Base-by-base conservation (phyloP, 2,329 filamentous ascomycete genomes). In the Uncinocarpus reesii region DNA sequence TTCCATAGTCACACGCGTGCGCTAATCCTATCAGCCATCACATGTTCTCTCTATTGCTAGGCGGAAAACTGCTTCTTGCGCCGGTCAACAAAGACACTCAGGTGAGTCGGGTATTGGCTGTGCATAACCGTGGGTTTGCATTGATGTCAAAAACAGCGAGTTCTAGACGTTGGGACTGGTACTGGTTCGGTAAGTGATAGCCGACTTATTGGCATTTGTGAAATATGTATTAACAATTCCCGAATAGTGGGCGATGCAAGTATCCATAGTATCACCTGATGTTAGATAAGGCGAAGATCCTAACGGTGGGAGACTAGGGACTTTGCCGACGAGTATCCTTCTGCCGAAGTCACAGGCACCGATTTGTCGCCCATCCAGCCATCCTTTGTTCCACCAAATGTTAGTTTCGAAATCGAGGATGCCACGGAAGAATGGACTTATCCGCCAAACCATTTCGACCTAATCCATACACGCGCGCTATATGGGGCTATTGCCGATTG, bases 321-420 rank as follows among this genome's bases (percentile, higher is more conserved):
- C 32, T 56, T 64, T 38, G 62, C 60, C 43, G 53, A 69, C 55
- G 34, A 63, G 35, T 57, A 65, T 49, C 65, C 66, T 5, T 58
- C 58, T 20, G 67, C 71, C 11, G 56, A 61, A 21, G 65, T 76
- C 32, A 66, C 65, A 3, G 73, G 72, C 32, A 69, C 65, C 18
- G 71, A 74, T 54, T 65, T 74, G 38, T 71, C 67, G 0, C 71
- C 72, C 31, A 74, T 74, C 41, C 72, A 75, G 53, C 72, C 71
- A 3, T 57, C 60, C 48, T 69, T 58, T 31, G 67, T 73, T 0
- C 71, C 71, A 0, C 64, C 68, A 1, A 74, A 73, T 54, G 66
- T 65, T 52, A 55, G 59, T 21, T 74, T 73, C 54, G 66, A 72
- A 47, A 65, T 74, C 46, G 71, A 74, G 58, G 71, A 74, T 43